Evolutionary conservation across 176 grass and related monocot genomes (phyloP).

Genomic region (Aegilops speltoides): DNA sequence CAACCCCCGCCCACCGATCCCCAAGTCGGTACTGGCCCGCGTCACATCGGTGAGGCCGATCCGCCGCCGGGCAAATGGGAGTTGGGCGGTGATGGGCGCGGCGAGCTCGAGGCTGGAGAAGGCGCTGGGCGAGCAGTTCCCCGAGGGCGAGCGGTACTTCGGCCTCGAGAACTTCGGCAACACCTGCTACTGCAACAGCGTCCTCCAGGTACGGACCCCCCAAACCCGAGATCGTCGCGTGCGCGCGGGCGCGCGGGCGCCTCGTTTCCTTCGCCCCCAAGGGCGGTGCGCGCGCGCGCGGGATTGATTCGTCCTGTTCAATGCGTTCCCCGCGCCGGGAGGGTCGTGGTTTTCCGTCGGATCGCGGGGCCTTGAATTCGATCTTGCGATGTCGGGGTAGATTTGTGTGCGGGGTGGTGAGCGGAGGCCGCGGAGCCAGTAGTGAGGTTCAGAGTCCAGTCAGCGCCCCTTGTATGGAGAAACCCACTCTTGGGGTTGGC

Average conservation of each 20-base stretch:
- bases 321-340: background rate
- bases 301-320: background rate
- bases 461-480: background rate
- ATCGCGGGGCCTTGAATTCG: conserved; percentile 14
- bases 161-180: conserved; percentile 99
- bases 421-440: background rate
- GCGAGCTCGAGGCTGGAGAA: conserved; percentile 98
- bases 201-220: conserved; percentile 63
- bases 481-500: background rate
- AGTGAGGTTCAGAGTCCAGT: background rate
- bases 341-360: background rate
- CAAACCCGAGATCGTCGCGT: background rate
- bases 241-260: no score
- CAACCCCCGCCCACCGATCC: conserved; percentile 29
- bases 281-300: background rate
- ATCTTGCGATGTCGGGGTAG: background rate
- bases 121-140: conserved; percentile 93
- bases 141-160: conserved; percentile 98
- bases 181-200: conserved; percentile 99
- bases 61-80: conserved; percentile 36
- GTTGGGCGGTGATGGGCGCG: conserved; percentile 85
- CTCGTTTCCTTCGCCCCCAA: background rate
- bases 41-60: background rate
- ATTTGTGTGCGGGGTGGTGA: background rate
- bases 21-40: background rate